Evolutionary conservation across 495 filamentous ascomycete genomes (phyloP), one percentile per base, ranked within the genome.

Genomic region (Clavariopsis aquatica): DNA sequence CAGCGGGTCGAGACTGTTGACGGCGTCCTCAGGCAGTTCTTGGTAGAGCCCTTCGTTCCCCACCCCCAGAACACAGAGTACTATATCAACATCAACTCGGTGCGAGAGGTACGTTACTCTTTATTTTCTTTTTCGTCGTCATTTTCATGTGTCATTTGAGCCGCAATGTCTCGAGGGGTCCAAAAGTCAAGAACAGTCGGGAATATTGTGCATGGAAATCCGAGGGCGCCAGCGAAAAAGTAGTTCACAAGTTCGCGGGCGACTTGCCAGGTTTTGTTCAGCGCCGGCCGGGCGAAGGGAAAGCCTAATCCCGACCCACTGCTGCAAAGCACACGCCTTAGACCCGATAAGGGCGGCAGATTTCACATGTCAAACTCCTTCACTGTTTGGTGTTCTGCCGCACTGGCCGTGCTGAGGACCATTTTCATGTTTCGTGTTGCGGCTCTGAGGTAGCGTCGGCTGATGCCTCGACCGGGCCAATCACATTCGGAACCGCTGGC

Each of bases 31-130:
- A 86, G 92, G 72, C 87, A 92, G 66, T 99, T 99, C 85, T 84
- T 99, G 45, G 93, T 99, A 65, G 94, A 99, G 85, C 94, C 95
- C 20, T 97, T 99, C 74, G 91, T 96, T 58, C 94, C 95, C 62
- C 94, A 99, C 80, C 89, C 92, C 58, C 79, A 87, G 57, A 87
- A 89, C 74, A 96, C 93, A 55, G 94, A 98, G 76, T 97, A 97
- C 81, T 99, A 99, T 79, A 96, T 99, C 80, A 96, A 96, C 87
- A 92, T 93, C 77, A 86, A 94, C 81, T 93, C 89, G 65, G 88
- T 92, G 70, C 85, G 89, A 84, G 89, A 92, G 85, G 91, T 92
- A 83, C 81, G 90, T 80, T 54, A 36, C 49, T 49, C 45, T 51
- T 28, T 56, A 57, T 61, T 67, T 59, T 52, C 27, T 28, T 65